Conservation (phyloP, 1,284 basidiomycete genomes). For the Xanthoconium separans region DNA sequence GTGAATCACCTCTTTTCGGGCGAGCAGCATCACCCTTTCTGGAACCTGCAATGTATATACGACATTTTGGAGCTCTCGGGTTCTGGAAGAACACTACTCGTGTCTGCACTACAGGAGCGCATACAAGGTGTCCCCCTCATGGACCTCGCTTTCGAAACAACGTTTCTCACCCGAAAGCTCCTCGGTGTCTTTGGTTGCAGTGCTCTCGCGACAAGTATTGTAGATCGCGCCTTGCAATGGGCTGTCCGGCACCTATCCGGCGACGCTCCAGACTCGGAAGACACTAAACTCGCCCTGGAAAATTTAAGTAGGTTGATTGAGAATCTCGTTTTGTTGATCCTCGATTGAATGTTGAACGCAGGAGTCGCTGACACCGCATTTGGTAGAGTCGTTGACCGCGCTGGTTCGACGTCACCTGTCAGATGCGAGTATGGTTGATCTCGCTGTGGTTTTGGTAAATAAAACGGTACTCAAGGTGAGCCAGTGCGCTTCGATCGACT, state of each 20-base stretch:
- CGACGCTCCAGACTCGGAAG: slow-evolving; percentile 23
- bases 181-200: slow-evolving; percentile 22
- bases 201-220: slow-evolving; percentile 33
- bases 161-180: slow-evolving; percentile 30
- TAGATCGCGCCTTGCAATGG: slow-evolving; percentile 51
- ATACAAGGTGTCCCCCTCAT: slow-evolving; percentile 18
- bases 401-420: slow-evolving; percentile 61
- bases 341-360: slow-evolving; percentile 11
- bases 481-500: background rate
- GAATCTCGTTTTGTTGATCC: background rate
- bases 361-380: slow-evolving; percentile 49
- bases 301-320: slow-evolving; percentile 39
- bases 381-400: slow-evolving; percentile 74
- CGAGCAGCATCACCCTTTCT: background rate
- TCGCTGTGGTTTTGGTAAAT: slow-evolving; percentile 48
- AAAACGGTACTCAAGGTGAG: slow-evolving; percentile 60
- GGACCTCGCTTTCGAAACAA: slow-evolving; percentile 22
- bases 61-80: slow-evolving; percentile 20
- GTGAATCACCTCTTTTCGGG: slow-evolving; percentile 16
- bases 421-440: slow-evolving; percentile 42
- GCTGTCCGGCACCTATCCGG: slow-evolving; percentile 43
- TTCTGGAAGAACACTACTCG: slow-evolving; percentile 10
- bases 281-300: slow-evolving; percentile 24
- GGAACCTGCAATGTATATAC: slow-evolving; percentile 19
- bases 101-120: slow-evolving; percentile 14